Conservation (phyloP, 345 rosid species). For the Acer negundo region DNA sequence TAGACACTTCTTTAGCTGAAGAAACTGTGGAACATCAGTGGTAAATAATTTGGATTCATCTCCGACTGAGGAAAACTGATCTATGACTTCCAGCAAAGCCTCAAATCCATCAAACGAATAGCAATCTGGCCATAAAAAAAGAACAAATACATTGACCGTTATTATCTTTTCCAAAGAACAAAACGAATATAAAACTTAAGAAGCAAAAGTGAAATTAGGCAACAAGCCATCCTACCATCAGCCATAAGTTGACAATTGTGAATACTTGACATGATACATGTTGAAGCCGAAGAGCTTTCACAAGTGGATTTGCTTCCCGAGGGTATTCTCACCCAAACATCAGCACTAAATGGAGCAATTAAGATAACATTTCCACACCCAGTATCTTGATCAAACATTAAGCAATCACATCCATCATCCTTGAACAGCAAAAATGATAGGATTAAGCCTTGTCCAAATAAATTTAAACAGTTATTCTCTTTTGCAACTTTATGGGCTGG, state of each 20-base stretch:
- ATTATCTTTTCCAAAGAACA: slow-evolving; percentile 12
- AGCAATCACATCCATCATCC: slow-evolving; percentile 40
- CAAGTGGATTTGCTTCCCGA: slow-evolving; percentile 31
- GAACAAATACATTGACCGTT: slow-evolving; percentile 14
- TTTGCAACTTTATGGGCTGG: slow-evolving; percentile 47
- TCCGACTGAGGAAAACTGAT: slow-evolving; percentile 56
- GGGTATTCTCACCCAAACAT: slow-evolving; percentile 82
- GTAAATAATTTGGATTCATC: slow-evolving; percentile 57
- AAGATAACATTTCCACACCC: slow-evolving; percentile 39
- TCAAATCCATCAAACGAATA: slow-evolving; percentile 51
- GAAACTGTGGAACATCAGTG: slow-evolving; percentile 58
- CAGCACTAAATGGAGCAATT: slow-evolving; percentile 58
- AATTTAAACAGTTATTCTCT: slow-evolving; percentile 50
- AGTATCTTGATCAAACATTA: slow-evolving; percentile 32
- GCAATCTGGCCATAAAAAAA: slow-evolving; percentile 51
- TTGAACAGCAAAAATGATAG: slow-evolving; percentile 46
- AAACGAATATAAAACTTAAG: slow-evolving; percentile 1
- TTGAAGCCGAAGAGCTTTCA: slow-evolving; percentile 37
- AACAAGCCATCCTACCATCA: slow-evolving; percentile 57
- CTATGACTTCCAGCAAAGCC: slow-evolving; percentile 56
- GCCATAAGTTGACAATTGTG: slow-evolving; percentile 51
- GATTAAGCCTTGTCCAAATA: slow-evolving; percentile 67
- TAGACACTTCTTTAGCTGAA: slow-evolving; percentile 43
- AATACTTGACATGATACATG: slow-evolving; percentile 70
- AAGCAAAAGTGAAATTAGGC: slow-evolving; percentile 6